Evolutionary conservation across 805 yeast genomes (phyloP), one percentile per base, ranked within the genome.

Genomic region (Hanseniaspora lachancei): DNA sequence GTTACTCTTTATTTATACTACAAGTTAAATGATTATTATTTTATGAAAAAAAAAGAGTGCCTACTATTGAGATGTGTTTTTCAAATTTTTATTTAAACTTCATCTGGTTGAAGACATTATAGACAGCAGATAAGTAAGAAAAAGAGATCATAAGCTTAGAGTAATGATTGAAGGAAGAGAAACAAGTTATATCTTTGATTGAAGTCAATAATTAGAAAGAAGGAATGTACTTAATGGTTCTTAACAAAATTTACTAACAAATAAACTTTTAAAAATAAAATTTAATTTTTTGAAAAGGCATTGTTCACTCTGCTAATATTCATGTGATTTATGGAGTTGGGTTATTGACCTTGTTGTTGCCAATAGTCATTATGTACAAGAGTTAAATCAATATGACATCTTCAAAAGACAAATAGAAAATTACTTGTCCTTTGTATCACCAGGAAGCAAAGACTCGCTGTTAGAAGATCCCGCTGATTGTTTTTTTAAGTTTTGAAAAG

Each of bases 341-440:
- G 6, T n/a, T 21, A 20, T 12, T 39, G 8, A 38, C 52, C 9
- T 12, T 49, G 40, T 16, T 36, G n/a, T 23, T 47, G 3, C 50
- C 50, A 21, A 21, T 47, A n/a, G 3, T 47, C 9, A 8, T 47
- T 13, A 35, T 47, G 9, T 35, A 29, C 27, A 47, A 24, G 18
- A 47, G 38, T n/a, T 47, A 32, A 34, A 16, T 27, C 24, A 23
- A 27, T 47, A 35, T 41, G n/a, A 15, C 21, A 39, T 39, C 4
- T 10, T 39, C 12, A 39, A 39, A 2, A 18, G 1, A 8, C n/a
- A 27, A 27, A 27, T 6, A 13, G 5, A 18, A n/a, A 20, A 6
- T 51, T 24, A 36, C 16, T 24, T 20, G 64, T 63, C 42, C 4
- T 57, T 41, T 43, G 62, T 65, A 20, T 58, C 58, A 13, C 60